These are phyloP conservation scores for Halophytophthora batemanensis DNA, from an alignment of 352 stramenopile species.

Conservation along the genomic window DNA sequence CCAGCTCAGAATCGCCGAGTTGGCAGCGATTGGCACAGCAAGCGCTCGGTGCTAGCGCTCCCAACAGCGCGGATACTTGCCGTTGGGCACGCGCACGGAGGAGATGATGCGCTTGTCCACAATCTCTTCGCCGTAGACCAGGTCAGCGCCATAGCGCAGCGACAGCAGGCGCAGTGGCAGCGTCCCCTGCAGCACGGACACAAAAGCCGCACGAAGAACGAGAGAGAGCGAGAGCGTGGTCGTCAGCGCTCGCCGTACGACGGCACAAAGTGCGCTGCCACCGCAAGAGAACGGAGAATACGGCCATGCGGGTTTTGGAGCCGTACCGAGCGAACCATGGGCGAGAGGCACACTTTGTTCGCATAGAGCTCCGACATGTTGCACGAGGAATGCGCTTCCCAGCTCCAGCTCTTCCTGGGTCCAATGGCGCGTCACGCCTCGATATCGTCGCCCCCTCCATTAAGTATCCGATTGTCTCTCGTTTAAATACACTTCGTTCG, in stretches of 20 bases:
- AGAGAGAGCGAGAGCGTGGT: not conserved
- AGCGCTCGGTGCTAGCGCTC: not conserved
- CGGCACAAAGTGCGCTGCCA: not conserved
- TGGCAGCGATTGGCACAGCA: conserved; percentile 2
- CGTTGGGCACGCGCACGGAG: conserved; percentile 82
- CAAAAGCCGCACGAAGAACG: not conserved
- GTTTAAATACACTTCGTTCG: too few relatives aligned
- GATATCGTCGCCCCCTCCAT: too few relatives aligned
- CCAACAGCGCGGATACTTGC: conserved; percentile 17
- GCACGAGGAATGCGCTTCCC: conserved; percentile 10
- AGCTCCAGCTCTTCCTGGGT: not conserved
- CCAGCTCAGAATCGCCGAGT: not conserved
- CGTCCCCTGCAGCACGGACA: conserved; percentile 69
- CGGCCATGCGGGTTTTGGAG: not conserved
- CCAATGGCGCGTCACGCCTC: too few relatives aligned
- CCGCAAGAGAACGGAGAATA: conserved; percentile 3
- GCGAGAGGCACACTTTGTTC: conserved; percentile 83
- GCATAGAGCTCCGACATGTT: conserved; percentile 60
- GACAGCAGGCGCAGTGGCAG: conserved; percentile 90
- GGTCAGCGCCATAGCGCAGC: conserved; percentile 89
- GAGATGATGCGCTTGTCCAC: conserved; percentile 92
- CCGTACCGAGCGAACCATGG: conserved; percentile 93
- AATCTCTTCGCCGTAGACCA: conserved; percentile 95
- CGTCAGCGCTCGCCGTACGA: conserved; percentile 9
- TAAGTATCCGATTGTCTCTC: too few relatives aligned